Evolutionary conservation across 2,329 filamentous ascomycete genomes (phyloP).

Genomic region (Alternaria tenuissima): DNA sequence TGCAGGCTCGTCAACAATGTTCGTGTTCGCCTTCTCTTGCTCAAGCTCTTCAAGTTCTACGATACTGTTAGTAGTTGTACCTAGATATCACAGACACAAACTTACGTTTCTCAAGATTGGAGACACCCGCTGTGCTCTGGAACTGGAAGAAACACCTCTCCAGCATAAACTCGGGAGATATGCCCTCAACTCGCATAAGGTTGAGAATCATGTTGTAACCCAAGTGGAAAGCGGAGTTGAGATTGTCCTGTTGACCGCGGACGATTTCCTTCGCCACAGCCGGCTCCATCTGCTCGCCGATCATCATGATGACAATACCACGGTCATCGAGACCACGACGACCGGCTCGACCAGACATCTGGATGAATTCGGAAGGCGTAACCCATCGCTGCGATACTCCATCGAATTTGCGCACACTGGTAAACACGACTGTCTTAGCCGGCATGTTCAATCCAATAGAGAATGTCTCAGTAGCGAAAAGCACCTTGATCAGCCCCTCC

Average conservation of each 20-base stretch:
- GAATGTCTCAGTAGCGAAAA: slow-evolving; percentile 98
- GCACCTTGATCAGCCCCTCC: slow-evolving; percentile 94
- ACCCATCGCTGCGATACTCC: slow-evolving; percentile 81
- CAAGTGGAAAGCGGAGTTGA: slow-evolving; percentile 97
- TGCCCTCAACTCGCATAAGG: slow-evolving; percentile 95
- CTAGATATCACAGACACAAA: not conserved
- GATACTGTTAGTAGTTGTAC: slow-evolving; percentile 6
- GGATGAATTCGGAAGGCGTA: slow-evolving; percentile 94
- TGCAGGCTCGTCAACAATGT: slow-evolving; percentile 84
- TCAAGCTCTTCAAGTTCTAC: slow-evolving; percentile 80
- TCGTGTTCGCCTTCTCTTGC: slow-evolving; percentile 73
- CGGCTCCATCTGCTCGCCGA: slow-evolving; percentile 95
- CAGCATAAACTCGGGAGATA: slow-evolving; percentile 98
- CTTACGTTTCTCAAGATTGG: slow-evolving; percentile 75
- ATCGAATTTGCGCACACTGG: slow-evolving; percentile 94
- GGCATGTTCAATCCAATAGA: slow-evolving; percentile 99
- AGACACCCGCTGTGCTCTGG: slow-evolving; percentile 90
- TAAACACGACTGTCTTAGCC: slow-evolving; percentile 99
- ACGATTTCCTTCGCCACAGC: slow-evolving; percentile 94
- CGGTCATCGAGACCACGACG: slow-evolving; percentile 96
- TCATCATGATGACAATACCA: slow-evolving; percentile 99
- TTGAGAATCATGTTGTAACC: slow-evolving; percentile 99
- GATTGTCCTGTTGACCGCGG: slow-evolving; percentile 92
- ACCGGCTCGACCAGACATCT: slow-evolving; percentile 97
- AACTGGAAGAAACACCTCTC: slow-evolving; percentile 98